Conservation (phyloP, 257 asterid species). For the Ajuga chamaepitys region DNA sequence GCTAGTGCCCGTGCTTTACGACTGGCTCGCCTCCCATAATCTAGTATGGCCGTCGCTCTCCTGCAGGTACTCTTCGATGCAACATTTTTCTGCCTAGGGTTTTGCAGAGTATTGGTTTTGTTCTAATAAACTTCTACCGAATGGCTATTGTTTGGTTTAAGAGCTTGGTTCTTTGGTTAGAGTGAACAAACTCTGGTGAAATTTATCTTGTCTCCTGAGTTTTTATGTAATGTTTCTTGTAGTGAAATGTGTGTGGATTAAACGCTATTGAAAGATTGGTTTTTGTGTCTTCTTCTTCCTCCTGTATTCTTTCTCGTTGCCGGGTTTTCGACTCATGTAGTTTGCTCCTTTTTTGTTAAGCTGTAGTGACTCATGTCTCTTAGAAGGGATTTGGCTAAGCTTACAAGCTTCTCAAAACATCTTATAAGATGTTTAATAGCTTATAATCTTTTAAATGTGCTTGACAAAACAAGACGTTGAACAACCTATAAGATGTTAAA, state of each 20-base stretch:
- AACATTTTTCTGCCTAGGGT: conserved; percentile 21
- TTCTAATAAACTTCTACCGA: neutral
- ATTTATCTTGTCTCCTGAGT: neutral
- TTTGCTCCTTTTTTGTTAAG: too few species aligned
- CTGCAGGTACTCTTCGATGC: conserved; percentile 41
- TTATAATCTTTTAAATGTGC: too few species aligned
- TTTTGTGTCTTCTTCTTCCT: neutral
- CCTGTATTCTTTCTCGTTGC: neutral
- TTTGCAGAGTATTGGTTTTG: neutral
- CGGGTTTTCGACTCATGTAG: neutral
- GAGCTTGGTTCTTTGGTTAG: neutral
- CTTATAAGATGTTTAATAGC: too few species aligned
- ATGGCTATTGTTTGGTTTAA: neutral
- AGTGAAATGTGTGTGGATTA: neutral
- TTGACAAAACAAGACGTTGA: too few species aligned
- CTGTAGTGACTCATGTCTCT: too few species aligned
- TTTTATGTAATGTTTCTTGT: neutral
- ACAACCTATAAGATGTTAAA: too few species aligned
- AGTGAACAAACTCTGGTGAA: neutral
- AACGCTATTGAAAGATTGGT: neutral
- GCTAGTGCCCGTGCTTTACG: conserved; percentile 75
- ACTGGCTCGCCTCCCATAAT: conserved; percentile 68
- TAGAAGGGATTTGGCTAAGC: too few species aligned
- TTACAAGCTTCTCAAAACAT: too few species aligned
- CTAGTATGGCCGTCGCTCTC: conserved; percentile 62